These are phyloP conservation scores for Lasiosphaeris hirsuta DNA, from an alignment of 495 filamentous ascomycete genomes.

Conservation along the genomic window DNA sequence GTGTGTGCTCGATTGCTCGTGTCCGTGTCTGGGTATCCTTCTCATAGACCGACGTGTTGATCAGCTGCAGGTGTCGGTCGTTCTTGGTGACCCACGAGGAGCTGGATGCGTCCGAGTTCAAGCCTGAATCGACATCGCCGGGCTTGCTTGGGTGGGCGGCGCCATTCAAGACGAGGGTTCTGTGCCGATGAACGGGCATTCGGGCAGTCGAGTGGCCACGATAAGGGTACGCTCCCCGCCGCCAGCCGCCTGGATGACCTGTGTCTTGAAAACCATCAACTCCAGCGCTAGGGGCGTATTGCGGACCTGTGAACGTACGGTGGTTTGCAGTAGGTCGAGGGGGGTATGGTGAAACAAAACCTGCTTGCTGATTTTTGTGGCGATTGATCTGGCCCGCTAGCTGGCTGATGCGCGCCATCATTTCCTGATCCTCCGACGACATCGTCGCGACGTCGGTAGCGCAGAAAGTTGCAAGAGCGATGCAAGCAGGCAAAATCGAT, in stretches of 20 bases:
- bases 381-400: constrained; percentile 82
- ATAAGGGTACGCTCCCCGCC: constrained; percentile 33
- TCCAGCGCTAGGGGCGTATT: not conserved
- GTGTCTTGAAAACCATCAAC: constrained; percentile 26
- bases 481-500: not conserved
- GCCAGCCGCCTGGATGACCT: constrained; percentile 26
- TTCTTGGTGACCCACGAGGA: constrained; percentile 71
- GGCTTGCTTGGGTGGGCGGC: constrained; percentile 21
- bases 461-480: constrained; percentile 1
- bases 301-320: constrained; percentile 20
- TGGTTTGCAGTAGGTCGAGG: constrained; percentile 12
- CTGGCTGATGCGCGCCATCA: constrained; percentile 70
- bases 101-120: constrained; percentile 37
- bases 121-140: constrained; percentile 27
- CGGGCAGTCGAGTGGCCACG: constrained; percentile 46
- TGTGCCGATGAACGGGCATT: constrained; percentile 58
- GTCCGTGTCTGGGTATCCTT: constrained; percentile 66
- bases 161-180: constrained; percentile 68
- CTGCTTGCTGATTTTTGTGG: constrained; percentile 63
- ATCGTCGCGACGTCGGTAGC: constrained; percentile 34
- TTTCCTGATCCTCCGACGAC: constrained; percentile 69
- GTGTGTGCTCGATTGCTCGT: constrained; percentile 70
- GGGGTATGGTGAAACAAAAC: constrained; percentile 18
- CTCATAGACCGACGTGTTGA: constrained; percentile 80
- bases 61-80: constrained; percentile 84